Conservation (phyloP, 768 basidiomycete species). For the Gloeostereum incarnatum region DNA sequence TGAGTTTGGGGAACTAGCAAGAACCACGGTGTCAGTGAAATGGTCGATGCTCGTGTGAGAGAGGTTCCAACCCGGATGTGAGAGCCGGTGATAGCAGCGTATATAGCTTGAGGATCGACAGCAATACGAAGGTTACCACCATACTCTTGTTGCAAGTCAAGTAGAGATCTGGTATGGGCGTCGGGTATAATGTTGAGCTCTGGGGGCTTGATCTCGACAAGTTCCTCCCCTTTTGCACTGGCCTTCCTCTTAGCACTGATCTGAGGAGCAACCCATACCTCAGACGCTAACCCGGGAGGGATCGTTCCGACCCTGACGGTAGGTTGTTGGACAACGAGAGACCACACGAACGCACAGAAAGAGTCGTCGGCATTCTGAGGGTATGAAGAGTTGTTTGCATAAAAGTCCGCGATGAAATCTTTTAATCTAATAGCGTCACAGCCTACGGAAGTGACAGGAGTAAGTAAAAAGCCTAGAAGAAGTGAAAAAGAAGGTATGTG, state of each 20-base stretch:
- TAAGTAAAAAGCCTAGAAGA: conserved; percentile 7
- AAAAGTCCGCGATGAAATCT: conserved; percentile 64
- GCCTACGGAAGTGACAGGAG: conserved; percentile 35
- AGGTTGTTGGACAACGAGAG: conserved; percentile 64
- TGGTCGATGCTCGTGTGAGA: neutral
- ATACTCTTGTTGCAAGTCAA: conserved; percentile 45
- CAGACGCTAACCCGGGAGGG: conserved; percentile 46
- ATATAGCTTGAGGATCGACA: conserved; percentile 64
- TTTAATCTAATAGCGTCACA: conserved; percentile 64
- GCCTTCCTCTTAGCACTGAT: conserved; percentile 58
- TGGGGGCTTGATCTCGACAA: conserved; percentile 29
- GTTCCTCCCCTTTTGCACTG: conserved; percentile 43
- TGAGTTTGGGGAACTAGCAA: conserved; percentile 65
- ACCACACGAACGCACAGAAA: conserved; percentile 79
- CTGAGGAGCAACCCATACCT: conserved; percentile 77
- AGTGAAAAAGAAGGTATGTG: conserved; percentile 8
- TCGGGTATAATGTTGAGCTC: conserved; percentile 46
- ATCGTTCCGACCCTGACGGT: conserved; percentile 68
- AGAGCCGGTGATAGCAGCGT: conserved; percentile 76
- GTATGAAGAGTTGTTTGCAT: conserved; percentile 29
- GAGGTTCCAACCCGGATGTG: conserved; percentile 60
- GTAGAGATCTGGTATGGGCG: conserved; percentile 43
- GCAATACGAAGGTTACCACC: conserved; percentile 65
- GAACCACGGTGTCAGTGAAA: conserved; percentile 1
- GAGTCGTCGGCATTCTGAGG: conserved; percentile 63